These are phyloP conservation scores for Tolypocladium tundrense DNA, from an alignment of 2,329 filamentous ascomycete species.

Conservation along the genomic window DNA sequence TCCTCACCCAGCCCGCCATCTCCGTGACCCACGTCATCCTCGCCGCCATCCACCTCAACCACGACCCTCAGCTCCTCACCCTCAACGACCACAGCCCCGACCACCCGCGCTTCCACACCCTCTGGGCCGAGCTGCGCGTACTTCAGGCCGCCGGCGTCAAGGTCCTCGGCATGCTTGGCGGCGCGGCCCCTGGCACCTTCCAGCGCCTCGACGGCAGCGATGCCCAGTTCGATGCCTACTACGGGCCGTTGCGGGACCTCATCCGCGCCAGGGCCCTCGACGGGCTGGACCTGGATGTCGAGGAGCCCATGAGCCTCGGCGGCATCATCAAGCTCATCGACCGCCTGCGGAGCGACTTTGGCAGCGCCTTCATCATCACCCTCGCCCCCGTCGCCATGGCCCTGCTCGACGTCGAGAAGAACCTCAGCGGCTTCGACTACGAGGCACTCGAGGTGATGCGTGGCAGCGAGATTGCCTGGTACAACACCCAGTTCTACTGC, in stretches of 20 bases:
- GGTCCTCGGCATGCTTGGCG: conserved; percentile 79
- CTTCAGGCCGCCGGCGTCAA: conserved; percentile 67
- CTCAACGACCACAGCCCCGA: conserved; percentile 71
- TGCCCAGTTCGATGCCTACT: conserved; percentile 62
- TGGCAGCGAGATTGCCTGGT: conserved; percentile 64
- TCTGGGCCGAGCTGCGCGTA: conserved; percentile 69
- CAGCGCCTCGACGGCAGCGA: conserved; percentile 42
- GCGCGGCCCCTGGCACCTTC: conserved; percentile 69
- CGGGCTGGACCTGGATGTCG: conserved; percentile 69
- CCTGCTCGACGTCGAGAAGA: conserved; percentile 39
- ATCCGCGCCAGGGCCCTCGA: conserved; percentile 52
- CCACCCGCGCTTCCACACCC: conserved; percentile 54
- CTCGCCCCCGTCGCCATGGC: conserved; percentile 75
- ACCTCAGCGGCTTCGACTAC: conserved; percentile 78
- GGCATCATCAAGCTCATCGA: conserved; percentile 60
- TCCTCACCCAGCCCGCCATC: conserved; percentile 36
- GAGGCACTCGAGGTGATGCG: conserved; percentile 58
- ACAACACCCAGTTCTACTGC: conserved; percentile 90
- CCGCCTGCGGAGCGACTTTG: conserved; percentile 59
- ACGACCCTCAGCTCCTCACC: conserved; percentile 52
- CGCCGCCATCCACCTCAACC: conserved; percentile 77
- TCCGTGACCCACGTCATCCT: conserved; percentile 71
- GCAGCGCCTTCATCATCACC: conserved; percentile 61
- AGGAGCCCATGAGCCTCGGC: conserved; percentile 60
- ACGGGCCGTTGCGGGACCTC: conserved; percentile 55